Evolutionary conservation across 2,329 filamentous ascomycete genomes (phyloP).

Genomic region (Conoideocrella luteorostrata): DNA sequence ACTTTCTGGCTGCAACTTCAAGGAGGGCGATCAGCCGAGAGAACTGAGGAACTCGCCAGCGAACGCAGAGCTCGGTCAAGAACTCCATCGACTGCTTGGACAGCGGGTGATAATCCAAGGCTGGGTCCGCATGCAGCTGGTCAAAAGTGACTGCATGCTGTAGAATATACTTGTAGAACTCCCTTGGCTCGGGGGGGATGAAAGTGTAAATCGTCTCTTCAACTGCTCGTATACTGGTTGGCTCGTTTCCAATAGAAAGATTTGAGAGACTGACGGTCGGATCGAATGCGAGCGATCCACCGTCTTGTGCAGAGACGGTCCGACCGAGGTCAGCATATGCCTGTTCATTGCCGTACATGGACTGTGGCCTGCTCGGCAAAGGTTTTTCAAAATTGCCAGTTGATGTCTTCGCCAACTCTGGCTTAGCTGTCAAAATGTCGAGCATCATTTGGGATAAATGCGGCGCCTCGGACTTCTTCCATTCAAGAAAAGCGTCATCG

Average conservation of each 20-base stretch:
- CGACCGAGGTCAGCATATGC: constrained; percentile 47
- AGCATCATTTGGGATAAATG: constrained; percentile 92
- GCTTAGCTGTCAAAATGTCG: constrained; percentile 78
- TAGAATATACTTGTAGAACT: constrained; percentile 77
- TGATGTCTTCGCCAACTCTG: constrained; percentile 74
- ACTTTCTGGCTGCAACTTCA: constrained; percentile 81
- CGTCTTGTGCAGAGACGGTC: constrained; percentile 41
- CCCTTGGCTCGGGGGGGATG: constrained; percentile 76
- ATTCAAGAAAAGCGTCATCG: constrained; percentile 80
- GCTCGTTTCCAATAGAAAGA: constrained; percentile 54
- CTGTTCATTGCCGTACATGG: constrained; percentile 41
- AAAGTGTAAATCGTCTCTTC: constrained; percentile 74
- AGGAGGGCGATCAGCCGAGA: constrained; percentile 75
- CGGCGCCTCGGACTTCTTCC: constrained; percentile 84
- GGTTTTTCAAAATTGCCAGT: constrained; percentile 51
- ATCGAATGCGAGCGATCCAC: constrained; percentile 46
- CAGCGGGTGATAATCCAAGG: constrained; percentile 45
- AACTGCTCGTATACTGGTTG: constrained; percentile 44
- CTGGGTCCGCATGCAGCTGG: constrained; percentile 47
- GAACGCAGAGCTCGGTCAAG: constrained; percentile 73
- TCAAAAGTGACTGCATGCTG: constrained; percentile 67
- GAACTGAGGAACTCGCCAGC: constrained; percentile 84
- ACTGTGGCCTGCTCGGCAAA: constrained; percentile 45
- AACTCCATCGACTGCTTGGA: constrained; percentile 78
- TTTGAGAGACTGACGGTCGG: constrained; percentile 61